Percentiles rank a stretch among this genome's conserved stretches.
Evolutionary conservation across 106 monocot genomes (phyloP).

Genomic region (Allium fistulosum): DNA sequence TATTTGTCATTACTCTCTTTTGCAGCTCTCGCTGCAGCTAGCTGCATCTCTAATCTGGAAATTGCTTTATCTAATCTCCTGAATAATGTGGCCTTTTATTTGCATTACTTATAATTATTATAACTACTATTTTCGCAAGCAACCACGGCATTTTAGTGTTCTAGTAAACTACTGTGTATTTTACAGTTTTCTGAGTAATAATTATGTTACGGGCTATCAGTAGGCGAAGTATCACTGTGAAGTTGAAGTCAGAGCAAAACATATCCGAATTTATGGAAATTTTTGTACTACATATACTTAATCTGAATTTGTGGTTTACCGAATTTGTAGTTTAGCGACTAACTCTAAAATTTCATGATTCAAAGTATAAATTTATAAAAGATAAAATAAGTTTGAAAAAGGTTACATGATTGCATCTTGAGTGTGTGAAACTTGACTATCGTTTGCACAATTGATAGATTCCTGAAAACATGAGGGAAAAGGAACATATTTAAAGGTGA

Average conservation of each 20-base stretch:
- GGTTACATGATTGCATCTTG: constrained; percentile 60
- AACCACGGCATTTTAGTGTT: too few species aligned
- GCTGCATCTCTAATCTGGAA: constrained; percentile 73
- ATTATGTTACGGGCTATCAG: too few species aligned
- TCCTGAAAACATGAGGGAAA: constrained; percentile 24
- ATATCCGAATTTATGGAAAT: too few species aligned
- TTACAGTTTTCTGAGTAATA: too few species aligned
- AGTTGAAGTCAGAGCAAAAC: too few species aligned
- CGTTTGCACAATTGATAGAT: constrained; percentile 5
- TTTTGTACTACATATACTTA: too few species aligned
- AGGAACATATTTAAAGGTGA: background rate
- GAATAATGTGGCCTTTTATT: background rate
- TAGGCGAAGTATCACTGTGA: too few species aligned
- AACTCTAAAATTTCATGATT: background rate
- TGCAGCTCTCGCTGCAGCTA: constrained; percentile 61
- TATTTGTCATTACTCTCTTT: constrained; percentile 52
- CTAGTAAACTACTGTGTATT: too few species aligned
- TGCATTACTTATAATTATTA: too few species aligned
- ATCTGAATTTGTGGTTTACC: background rate
- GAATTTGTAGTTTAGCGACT: background rate
- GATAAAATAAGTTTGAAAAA: background rate
- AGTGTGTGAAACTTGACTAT: constrained; percentile 53
- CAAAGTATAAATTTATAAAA: background rate
- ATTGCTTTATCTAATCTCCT: constrained; percentile 82
- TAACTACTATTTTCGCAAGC: too few species aligned